Evolutionary conservation across 495 filamentous ascomycete genomes (phyloP).

Genomic region (Xylaria nigripes): DNA sequence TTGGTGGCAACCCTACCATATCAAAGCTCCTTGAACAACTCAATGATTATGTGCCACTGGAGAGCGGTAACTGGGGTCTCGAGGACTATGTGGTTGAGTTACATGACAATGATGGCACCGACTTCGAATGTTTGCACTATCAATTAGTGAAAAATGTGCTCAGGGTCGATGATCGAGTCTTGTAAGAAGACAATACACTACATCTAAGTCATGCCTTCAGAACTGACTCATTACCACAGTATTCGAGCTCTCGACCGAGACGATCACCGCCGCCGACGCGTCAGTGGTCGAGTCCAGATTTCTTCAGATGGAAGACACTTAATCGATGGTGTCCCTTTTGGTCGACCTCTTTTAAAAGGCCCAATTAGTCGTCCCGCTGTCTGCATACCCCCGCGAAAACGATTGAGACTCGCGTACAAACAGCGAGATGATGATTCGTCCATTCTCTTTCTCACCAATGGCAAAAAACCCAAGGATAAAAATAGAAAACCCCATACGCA

Average conservation of each 20-base stretch:
- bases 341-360: conserved; percentile 57
- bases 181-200: conserved; percentile 22
- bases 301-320: conserved; percentile 71
- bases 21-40: conserved; percentile 76
- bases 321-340: conserved; percentile 84
- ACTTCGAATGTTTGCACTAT: conserved; percentile 88
- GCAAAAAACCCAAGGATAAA: conserved; percentile 13
- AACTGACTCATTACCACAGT: conserved; percentile 33
- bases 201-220: conserved; percentile 25
- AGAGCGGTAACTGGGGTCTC: conserved; percentile 74
- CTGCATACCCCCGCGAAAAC: conserved; percentile 69
- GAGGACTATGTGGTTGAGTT: conserved; percentile 92
- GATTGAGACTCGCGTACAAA: conserved; percentile 45
- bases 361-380: conserved; percentile 57
- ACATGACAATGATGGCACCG: conserved; percentile 40
- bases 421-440: conserved; percentile 27
- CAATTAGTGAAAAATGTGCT: conserved; percentile 60
- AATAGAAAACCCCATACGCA: conserved; percentile 1
- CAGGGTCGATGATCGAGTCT: conserved; percentile 75
- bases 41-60: conserved; percentile 75
- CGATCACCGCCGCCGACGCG: conserved; percentile 64
- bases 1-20: conserved; percentile 55
- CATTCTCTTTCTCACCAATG: conserved; percentile 31
- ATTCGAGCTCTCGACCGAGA: conserved; percentile 72
- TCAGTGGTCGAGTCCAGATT: conserved; percentile 81